Evolutionary conservation across 108 stramenopile species (phyloP).

Genomic region (Cyclotella sp.): DNA sequence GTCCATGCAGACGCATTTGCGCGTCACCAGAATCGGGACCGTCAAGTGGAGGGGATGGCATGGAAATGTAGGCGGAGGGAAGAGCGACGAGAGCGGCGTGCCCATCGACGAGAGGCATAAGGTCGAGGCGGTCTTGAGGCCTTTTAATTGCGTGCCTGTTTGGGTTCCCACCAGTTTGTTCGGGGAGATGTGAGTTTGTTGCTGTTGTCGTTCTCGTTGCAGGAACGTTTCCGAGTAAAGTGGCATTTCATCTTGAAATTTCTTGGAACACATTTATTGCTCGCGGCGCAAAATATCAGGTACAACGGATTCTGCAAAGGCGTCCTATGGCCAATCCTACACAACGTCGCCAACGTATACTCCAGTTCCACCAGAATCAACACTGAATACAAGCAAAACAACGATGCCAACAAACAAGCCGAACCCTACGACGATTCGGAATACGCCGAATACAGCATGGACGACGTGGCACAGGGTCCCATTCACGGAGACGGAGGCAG

Average conservation of each 20-base stretch:
- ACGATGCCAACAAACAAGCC: constrained; percentile 27
- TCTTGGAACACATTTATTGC: neutral
- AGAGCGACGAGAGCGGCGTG: constrained; percentile 78
- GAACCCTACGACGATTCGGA: constrained; percentile 47
- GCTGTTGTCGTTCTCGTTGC: neutral
- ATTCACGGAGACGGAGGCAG: constrained; percentile 86
- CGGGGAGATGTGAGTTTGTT: constrained; percentile 80
- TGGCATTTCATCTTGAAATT: neutral
- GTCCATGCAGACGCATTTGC: constrained; percentile 91
- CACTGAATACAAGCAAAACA: constrained; percentile 17
- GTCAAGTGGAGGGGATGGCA: constrained; percentile 94
- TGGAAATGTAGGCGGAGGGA: constrained; percentile 70
- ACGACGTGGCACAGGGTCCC: constrained; percentile 83
- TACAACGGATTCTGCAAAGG: constrained; percentile 98
- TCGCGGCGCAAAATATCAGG: too few relatives aligned
- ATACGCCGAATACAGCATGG: constrained; percentile 80
- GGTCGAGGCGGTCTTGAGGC: constrained; percentile 88
- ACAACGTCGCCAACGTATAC: constrained; percentile 93
- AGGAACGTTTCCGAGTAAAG: neutral
- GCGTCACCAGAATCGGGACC: constrained; percentile 91
- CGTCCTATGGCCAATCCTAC: constrained; percentile 95
- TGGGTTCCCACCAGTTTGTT: constrained; percentile 88
- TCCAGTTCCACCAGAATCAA: constrained; percentile 51
- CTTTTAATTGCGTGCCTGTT: constrained; percentile 96
- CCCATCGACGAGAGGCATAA: constrained; percentile 79